Conservation (phyloP, 78 protist species). For the Salpingoeca rosetta region DNA sequence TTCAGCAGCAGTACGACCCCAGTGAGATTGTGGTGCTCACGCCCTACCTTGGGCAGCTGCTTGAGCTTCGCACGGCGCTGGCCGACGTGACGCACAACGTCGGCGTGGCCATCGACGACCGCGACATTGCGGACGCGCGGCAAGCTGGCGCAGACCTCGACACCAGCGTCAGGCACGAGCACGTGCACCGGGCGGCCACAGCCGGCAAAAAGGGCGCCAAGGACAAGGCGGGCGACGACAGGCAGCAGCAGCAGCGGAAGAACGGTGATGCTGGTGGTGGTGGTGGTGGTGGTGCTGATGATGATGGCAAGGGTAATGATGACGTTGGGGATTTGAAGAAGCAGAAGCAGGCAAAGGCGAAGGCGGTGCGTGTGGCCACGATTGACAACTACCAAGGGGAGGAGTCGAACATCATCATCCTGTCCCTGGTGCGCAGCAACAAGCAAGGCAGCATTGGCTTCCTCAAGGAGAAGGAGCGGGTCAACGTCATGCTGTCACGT, state of each 20-base stretch:
- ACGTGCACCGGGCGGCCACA: not conserved
- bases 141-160: too few species aligned
- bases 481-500: constrained; percentile 62
- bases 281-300: too few species aligned
- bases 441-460: constrained; percentile 48
- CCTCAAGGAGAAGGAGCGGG: constrained; percentile 39
- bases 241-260: too few species aligned
- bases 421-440: constrained; percentile 59
- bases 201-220: not conserved
- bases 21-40: constrained; percentile 49
- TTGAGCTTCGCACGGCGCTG: not conserved
- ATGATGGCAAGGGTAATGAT: too few species aligned
- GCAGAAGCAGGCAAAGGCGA: not conserved
- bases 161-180: too few species aligned
- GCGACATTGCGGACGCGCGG: too few species aligned
- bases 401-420: constrained; percentile 50
- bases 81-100: not conserved
- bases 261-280: too few species aligned
- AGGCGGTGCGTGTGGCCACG: constrained; percentile 36
- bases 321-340: too few species aligned
- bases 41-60: constrained; percentile 67
- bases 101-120: not conserved
- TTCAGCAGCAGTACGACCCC: constrained; percentile 35
- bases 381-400: constrained; percentile 83
- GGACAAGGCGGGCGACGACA: not conserved